Evolutionary conservation across 129 eudicot species (phyloP).

Genomic region (Ambrosia trifida): DNA sequence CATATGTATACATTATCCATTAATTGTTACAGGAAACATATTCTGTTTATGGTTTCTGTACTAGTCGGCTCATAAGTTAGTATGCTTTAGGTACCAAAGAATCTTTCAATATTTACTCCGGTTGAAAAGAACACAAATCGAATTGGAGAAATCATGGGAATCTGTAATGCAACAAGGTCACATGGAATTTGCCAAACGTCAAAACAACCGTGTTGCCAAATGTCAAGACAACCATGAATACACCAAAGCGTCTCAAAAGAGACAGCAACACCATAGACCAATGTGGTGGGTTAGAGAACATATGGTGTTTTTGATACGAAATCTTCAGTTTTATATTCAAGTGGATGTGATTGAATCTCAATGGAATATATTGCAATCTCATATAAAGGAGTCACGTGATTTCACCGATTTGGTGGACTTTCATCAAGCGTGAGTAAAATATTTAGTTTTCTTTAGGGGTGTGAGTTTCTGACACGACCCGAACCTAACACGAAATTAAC

Average conservation of each 20-base stretch:
- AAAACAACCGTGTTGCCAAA: conserved; percentile 47
- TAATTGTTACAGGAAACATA: background rate
- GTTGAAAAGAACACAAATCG: conserved; percentile 90
- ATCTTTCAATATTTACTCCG: conserved; percentile 88
- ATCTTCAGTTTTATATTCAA: conserved; percentile 91
- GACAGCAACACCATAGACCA: conserved; percentile 69
- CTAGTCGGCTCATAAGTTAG: conserved; percentile 7
- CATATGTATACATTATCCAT: background rate
- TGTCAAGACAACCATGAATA: conserved; percentile 40
- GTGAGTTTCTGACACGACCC: no score
- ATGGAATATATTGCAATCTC: conserved; percentile 83
- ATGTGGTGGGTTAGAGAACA: conserved; percentile 97
- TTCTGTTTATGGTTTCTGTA: background rate
- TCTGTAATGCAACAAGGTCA: conserved; percentile 91
- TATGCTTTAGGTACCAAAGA: conserved; percentile 59
- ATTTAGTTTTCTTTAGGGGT: conserved; percentile 6
- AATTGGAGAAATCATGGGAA: conserved; percentile 95
- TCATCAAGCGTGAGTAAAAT: conserved; percentile 80
- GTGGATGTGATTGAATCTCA: conserved; percentile 97
- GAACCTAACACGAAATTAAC: no score
- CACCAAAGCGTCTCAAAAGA: conserved; percentile 47
- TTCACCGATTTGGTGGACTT: conserved; percentile 77
- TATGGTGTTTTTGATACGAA: conserved; percentile 90
- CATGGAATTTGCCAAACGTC: conserved; percentile 66
- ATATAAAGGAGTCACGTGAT: conserved; percentile 77